Evolutionary conservation across 1,139 yeast species (phyloP), one percentile per base, ranked within the genome.

Genomic region (Yamadazyma pseudoaaseri): DNA sequence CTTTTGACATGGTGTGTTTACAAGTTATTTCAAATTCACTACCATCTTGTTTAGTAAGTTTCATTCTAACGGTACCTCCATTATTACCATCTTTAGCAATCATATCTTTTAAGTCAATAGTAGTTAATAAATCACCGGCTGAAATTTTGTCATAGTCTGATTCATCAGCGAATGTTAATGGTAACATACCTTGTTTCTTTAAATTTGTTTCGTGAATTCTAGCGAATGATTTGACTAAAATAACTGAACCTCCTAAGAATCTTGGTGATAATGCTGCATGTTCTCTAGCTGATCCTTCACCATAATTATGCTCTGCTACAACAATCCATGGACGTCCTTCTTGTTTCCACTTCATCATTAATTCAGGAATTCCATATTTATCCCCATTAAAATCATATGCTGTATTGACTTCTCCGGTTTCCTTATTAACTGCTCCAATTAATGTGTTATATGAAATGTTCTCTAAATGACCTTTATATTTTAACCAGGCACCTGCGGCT

Each of bases 401-500:
- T 44, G 73, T 79, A 67, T 92, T 92, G 29, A 89, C 97, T 62
- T 89, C 95, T 38, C 96, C 97, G 23, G 96, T 87, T 65, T 90
- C 98, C 58, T 86, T 86, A 60, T 92, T 92, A 42, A 86, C 95
- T 11, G 98, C 98, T 44, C 98, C 98, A 54, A 92, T 92, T 51
- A 92, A 73, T 6, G 97, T 90, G 68, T 92, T 92, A 68, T 92
- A 77, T 10, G 97, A 86, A 47, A 92, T 92, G 64, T 92, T 92
- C 59, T 90, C 97, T 52, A 92, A 73, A 58, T 92, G 98, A 13
- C 98, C 98, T 70, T 92, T 92, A 68, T 92, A 92, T 68, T 92
- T 92, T 64, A 92, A 77, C 98, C 98, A 92, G n/a, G 83, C 94
- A 56, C 98, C 98, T 23, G 98, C 98, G 27, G 97, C 97, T 17